Conservation (phyloP, 1,284 basidiomycete genomes). For the Sanghuangporus baumii region DNA sequence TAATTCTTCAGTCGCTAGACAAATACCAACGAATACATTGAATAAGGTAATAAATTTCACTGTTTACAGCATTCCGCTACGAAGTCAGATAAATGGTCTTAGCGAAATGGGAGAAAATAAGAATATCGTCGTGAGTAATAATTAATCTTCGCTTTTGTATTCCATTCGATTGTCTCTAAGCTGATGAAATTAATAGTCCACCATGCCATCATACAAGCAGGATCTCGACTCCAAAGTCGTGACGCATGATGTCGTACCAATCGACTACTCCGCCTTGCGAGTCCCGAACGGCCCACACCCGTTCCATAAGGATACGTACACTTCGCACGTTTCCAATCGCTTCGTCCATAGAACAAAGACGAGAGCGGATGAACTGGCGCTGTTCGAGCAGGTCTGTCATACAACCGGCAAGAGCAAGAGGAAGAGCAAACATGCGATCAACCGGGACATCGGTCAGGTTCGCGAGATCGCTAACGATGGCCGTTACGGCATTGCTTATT, state of each 20-base stretch:
- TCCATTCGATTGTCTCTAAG: background rate
- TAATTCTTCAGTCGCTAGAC: too few relatives aligned
- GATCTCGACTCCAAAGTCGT: conserved; percentile 45
- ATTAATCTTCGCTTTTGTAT: too few relatives aligned
- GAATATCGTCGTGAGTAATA: too few relatives aligned
- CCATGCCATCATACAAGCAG: conserved; percentile 42
- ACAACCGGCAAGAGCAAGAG: conserved; percentile 64
- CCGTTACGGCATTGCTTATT: conserved; percentile 51
- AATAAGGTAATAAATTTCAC: too few relatives aligned
- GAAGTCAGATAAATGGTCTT: too few relatives aligned
- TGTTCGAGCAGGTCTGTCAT: conserved; percentile 59
- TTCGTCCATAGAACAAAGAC: conserved; percentile 50
- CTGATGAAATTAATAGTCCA: background rate
- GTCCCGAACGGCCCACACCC: conserved; percentile 62
- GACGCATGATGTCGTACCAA: conserved; percentile 53
- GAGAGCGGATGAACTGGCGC: conserved; percentile 54
- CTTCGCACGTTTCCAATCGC: conserved; percentile 59
- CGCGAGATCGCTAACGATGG: conserved; percentile 46
- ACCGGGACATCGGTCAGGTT: conserved; percentile 42
- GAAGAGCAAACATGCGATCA: conserved; percentile 65
- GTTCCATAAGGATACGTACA: conserved; percentile 55
- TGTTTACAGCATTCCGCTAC: too few relatives aligned
- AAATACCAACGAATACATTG: too few relatives aligned
- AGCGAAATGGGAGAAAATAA: too few relatives aligned
- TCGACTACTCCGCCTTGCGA: conserved; percentile 47